Conservation (phyloP, 805 yeast genomes). For the Candida ovalis region DNA sequence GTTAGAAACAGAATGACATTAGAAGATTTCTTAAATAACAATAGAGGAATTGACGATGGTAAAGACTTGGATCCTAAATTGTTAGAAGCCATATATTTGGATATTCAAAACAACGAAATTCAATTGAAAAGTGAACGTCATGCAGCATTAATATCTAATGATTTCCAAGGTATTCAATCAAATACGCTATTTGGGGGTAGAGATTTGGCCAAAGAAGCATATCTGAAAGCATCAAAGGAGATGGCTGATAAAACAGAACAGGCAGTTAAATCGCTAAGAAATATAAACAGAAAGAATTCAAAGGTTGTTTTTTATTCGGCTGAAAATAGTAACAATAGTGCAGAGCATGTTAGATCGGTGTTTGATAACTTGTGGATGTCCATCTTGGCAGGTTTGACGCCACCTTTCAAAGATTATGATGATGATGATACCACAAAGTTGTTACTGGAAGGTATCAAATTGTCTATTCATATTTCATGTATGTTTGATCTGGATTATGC, state of each 20-base stretch:
- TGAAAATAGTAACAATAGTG: conserved; percentile 44
- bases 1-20: conserved; percentile 83
- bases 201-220: conserved; percentile 74
- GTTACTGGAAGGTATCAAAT: conserved; percentile 81
- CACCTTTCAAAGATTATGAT: conserved; percentile 86
- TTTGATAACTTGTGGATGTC: conserved; percentile 98
- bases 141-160: conserved; percentile 78
- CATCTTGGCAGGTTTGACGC: conserved; percentile 87
- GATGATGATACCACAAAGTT: conserved; percentile 63
- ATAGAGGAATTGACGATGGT: conserved; percentile 90
- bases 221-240: conserved; percentile 87
- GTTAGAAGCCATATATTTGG: conserved; percentile 65
- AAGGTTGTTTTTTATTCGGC: conserved; percentile 69
- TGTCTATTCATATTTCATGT: conserved; percentile 80
- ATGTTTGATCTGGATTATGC: conserved; percentile 82
- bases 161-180: conserved; percentile 33
- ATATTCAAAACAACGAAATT: conserved; percentile 81
- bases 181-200: conserved; percentile 60
- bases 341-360: conserved; percentile 88
- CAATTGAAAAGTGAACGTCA: conserved; percentile 91
- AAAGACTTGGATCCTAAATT: conserved; percentile 75
- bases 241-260: conserved; percentile 87
- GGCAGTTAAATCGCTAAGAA: conserved; percentile 65
- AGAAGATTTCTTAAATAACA: conserved; percentile 82
- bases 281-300: conserved; percentile 39